Evolutionary conservation across 495 filamentous ascomycete genomes (phyloP), one percentile per base, ranked within the genome.

Genomic region (Talaromyces proteolyticus): DNA sequence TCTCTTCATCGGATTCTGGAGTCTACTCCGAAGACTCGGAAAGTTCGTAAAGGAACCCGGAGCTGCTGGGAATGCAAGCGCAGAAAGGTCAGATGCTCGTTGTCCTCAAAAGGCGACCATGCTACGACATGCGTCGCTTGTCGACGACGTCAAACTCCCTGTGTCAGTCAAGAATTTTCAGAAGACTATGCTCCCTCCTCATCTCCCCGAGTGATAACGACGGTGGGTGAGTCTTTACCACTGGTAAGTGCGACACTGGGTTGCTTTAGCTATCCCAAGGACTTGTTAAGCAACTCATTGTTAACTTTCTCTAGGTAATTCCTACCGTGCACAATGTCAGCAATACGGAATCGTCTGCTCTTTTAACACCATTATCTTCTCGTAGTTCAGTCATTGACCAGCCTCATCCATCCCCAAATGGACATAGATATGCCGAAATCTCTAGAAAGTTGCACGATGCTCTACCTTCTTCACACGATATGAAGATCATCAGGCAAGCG

Each of bases 1-100:
- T 14, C 29, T 34, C 29, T 34, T 2, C 29, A 34, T 34, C 1
- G 29, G 4, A 8, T 4, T 4, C 4, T 14, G 14, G 14, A 34
- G 29, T 10, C 29, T 34, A 8, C 4, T 4, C 4, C 29, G 14
- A 34, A 34, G 29, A 34, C 29, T 34, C 34, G 47, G 11, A 51
- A 25, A 40, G 39, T 53, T 37, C 57, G 43, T 11, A 57, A 60
- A 34, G 57, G 54, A 20, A 60, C 57, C 2, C 50, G 51, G 14
- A 57, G 54, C 36, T 60, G 57, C 43, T 52, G 36, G 54, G 57
- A 60, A 26, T 60, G 57, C 47, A 53, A 57, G 45, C 53, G 45
- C 14, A 37, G 57, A 26, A 60, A 60, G 40, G 42, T 60, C 44
- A 54, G 56, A 42, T 60, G 57, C 34, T 42, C 49, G 25, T 50